phyloP scores from a whole-genome alignment of 148 eudicot genomes.

The Chenopodium berlandieri region DNA sequence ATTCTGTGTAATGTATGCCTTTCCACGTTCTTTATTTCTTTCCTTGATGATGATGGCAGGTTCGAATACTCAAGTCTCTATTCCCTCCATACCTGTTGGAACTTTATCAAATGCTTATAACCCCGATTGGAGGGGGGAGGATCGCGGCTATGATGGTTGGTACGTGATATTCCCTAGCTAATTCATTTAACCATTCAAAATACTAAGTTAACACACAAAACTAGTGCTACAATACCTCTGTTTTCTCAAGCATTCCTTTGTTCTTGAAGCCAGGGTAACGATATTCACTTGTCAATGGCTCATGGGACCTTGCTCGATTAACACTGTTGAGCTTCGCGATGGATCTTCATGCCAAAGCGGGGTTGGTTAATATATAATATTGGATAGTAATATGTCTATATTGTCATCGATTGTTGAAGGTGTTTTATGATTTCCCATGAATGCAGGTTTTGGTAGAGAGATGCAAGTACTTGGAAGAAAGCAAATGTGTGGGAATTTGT shows the following conservation, averaged over 20 bases:
- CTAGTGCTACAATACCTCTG: no score
- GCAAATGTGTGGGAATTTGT: slow-evolving; percentile 95
- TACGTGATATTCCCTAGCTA: slow-evolving; percentile 29
- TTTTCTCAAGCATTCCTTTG: neutral
- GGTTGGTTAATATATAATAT: slow-evolving; percentile 28
- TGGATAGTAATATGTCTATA: neutral
- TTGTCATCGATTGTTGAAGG: neutral
- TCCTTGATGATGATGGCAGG: slow-evolving; percentile 39
- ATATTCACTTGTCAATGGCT: slow-evolving; percentile 93
- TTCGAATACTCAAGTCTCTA: slow-evolving; percentile 62
- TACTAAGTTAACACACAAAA: no score
- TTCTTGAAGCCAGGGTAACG: slow-evolving; percentile 76
- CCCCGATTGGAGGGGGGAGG: slow-evolving; percentile 77
- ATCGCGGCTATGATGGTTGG: slow-evolving; percentile 94
- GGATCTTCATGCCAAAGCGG: slow-evolving; percentile 74
- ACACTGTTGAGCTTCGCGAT: slow-evolving; percentile 68
- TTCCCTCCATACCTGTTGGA: slow-evolving; percentile 79
- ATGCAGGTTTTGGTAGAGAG: slow-evolving; percentile 83
- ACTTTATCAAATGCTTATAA: slow-evolving; percentile 62
- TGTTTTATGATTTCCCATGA: slow-evolving; percentile 12
- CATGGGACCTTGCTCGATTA: slow-evolving; percentile 85
- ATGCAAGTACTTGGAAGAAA: slow-evolving; percentile 96
- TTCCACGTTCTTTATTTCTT: neutral
- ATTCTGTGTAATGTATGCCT: no score
- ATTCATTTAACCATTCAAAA: neutral